These are phyloP conservation scores for Exophiala bonariae DNA, from an alignment of 2,329 filamentous ascomycete genomes.

Conservation along the genomic window DNA sequence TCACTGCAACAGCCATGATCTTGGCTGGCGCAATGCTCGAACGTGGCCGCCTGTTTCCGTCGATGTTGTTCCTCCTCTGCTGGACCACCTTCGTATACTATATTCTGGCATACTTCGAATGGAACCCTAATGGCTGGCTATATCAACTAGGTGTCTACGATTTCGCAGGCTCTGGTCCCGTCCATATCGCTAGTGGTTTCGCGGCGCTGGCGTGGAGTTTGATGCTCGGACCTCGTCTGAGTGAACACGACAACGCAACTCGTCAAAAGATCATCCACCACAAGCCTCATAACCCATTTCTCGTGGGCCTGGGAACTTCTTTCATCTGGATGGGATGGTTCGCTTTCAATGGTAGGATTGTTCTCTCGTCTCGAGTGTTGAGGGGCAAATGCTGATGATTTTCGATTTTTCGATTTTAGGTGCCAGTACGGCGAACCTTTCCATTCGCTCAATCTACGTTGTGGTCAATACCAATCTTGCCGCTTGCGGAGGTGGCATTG, in stretches of 20 bases:
- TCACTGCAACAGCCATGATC: slow-evolving; percentile 55
- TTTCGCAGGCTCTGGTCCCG: slow-evolving; percentile 73
- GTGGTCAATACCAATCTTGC: slow-evolving; percentile 62
- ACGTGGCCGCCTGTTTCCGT: slow-evolving; percentile 62
- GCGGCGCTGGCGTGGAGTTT: slow-evolving; percentile 71
- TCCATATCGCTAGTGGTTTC: slow-evolving; percentile 72
- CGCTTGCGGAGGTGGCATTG: slow-evolving; percentile 54
- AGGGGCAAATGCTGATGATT: too few species aligned
- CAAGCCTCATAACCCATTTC: slow-evolving; percentile 69
- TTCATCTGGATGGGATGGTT: slow-evolving; percentile 66
- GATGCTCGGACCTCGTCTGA: slow-evolving; percentile 69
- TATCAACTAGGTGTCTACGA: slow-evolving; percentile 68
- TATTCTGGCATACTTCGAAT: slow-evolving; percentile 71
- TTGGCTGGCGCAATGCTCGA: slow-evolving; percentile 66
- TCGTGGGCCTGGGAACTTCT: slow-evolving; percentile 68
- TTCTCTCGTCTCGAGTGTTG: background rate
- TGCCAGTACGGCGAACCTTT: slow-evolving; percentile 52
- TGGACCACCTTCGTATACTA: slow-evolving; percentile 73
- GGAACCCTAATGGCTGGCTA: slow-evolving; percentile 73
- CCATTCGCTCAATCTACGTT: slow-evolving; percentile 54
- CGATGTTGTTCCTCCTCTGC: slow-evolving; percentile 69
- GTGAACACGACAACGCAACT: slow-evolving; percentile 50
- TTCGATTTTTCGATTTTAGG: too few species aligned
- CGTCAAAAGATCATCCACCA: slow-evolving; percentile 49
- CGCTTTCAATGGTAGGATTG: slow-evolving; percentile 75